phyloP scores from a whole-genome alignment of 2,329 filamentous ascomycete species.

The Xylogone sp. region DNA sequence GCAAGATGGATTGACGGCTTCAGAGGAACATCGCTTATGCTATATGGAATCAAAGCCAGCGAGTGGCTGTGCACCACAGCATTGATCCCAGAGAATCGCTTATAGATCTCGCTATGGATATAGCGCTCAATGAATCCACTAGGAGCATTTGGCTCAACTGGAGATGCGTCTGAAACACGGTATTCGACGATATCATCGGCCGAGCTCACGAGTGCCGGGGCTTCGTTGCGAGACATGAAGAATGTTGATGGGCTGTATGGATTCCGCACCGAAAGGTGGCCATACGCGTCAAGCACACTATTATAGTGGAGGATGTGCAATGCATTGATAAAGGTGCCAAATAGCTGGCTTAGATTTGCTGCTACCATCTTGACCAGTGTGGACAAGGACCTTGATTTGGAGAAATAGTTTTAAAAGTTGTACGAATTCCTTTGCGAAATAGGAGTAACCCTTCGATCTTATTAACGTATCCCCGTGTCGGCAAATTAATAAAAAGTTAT shows the following conservation, averaged over 20 bases:
- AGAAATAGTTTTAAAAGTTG: too few species aligned
- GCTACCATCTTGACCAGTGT: too few species aligned
- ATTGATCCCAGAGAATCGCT: constrained; percentile 33
- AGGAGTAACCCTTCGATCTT: too few species aligned
- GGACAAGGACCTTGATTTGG: too few species aligned
- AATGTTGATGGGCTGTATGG: constrained; percentile 41
- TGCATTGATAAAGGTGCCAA: constrained; percentile 34
- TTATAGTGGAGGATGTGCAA: constrained; percentile 50
- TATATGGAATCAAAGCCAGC: constrained; percentile 38
- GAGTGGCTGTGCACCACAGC: constrained; percentile 42
- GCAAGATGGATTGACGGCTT: constrained; percentile 39
- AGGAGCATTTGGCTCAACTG: constrained; percentile 34
- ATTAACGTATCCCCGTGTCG: too few species aligned
- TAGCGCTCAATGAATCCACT: constrained; percentile 40
- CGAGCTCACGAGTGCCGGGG: constrained; percentile 43
- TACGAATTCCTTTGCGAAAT: too few species aligned
- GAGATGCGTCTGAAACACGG: constrained; percentile 34
- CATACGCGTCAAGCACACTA: constrained; percentile 48
- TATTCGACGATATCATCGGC: constrained; percentile 43
- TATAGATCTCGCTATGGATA: constrained; percentile 45
- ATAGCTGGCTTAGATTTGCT: neutral
- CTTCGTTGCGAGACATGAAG: constrained; percentile 43
- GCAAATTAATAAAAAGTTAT: too few species aligned
- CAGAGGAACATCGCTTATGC: constrained; percentile 35
- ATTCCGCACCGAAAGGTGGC: constrained; percentile 50